Evolutionary conservation across 331 rosid genomes (phyloP), one percentile per base, ranked within the genome.

Genomic region (Acacia pycnantha): DNA sequence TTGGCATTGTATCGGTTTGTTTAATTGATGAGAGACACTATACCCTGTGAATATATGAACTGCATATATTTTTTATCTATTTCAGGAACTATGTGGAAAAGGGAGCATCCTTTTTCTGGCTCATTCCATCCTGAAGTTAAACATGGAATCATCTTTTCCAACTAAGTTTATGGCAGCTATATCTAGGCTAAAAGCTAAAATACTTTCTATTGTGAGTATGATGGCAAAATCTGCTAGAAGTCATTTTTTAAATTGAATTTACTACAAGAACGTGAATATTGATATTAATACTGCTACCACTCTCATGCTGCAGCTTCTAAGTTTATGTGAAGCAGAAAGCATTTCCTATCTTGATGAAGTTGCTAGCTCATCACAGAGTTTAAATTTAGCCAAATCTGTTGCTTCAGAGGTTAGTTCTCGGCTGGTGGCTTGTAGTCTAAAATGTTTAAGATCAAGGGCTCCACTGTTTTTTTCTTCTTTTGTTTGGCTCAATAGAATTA

Each of bases 261-360:
- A 50, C 74, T 85, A 24, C 44, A 82, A 79, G 61, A 81, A 83
- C 50, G 73, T 72, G 53, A 67, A 50, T 77, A 13, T 77, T 74
- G 53, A 44, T 80, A 53, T 46, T 80, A 50, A 50, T 66, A 54
- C 50, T 19, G 46, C 79, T 33, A 68, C 83, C 37, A 56, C 59
- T 82, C 69, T 71, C 79, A 43, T 83, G 61, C 69, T 78, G 77
- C 90, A 94, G 98, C 87, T 94, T 79, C 84, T 94, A 85, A 88
- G 81, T 84, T 88, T 94, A 54, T 89, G 98, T 83, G 98, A 94
- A 88, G 96, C 94, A 50, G 97, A 94, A 70, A 92, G 87, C 89
- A 88, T 92, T 82, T 94, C 98, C 51, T 94, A 81, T 86, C 96
- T 94, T 51, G 98, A 94, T 73, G 97, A 94, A 88, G 96, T 94